Evolutionary conservation across 805 yeast genomes (phyloP), one percentile per base, ranked within the genome.

Genomic region (Sungouiella thailandica): DNA sequence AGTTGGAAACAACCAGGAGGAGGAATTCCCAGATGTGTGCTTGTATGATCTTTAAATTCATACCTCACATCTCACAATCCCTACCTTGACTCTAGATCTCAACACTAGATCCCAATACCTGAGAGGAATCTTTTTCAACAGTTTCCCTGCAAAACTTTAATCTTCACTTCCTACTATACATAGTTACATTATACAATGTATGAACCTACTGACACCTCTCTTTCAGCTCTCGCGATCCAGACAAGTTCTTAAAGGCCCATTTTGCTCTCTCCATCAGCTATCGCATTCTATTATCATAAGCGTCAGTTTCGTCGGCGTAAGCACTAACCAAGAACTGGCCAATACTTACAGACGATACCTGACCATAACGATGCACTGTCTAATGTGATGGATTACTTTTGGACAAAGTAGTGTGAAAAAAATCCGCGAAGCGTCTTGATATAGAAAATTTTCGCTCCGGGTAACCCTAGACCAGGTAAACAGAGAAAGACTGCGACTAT

Each of bases 311-410:
- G 34, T 27, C 37, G 32, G 36, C 37, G 46, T 28, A 31, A 37
- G 29, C 23, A 34, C 27, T 32, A 32, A 31, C 37, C 66, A 62
- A 61, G 47, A 58, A 60, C 67, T 59, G 66, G 38, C 40, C 37
- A 40, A 43, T 35, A 34, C 23, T 36, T 44, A 34, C 47, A 34
- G 37, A 42, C 40, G 36, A 31, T 35, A 31, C 39, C 41, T 33
- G 49, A 43, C 51, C 58, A 58, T 57, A 55, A 37, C 47, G 55
- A 52, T 62, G 82, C 76, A 77, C 83, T 77, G 83, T 77, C 83
- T 76, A 59, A 53, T 59, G 78, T 68, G 78, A 73, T 66, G 81
- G 82, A 72, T 63, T 55, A 68, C 67, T 71, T 74, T 75, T 72
- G 80, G 80, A 77, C 80, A 76, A 75, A 76, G 80, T 74, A 57